These are phyloP conservation scores for Lactarius hatsudake DNA, from an alignment of 768 basidiomycete genomes.

Conservation along the genomic window DNA sequence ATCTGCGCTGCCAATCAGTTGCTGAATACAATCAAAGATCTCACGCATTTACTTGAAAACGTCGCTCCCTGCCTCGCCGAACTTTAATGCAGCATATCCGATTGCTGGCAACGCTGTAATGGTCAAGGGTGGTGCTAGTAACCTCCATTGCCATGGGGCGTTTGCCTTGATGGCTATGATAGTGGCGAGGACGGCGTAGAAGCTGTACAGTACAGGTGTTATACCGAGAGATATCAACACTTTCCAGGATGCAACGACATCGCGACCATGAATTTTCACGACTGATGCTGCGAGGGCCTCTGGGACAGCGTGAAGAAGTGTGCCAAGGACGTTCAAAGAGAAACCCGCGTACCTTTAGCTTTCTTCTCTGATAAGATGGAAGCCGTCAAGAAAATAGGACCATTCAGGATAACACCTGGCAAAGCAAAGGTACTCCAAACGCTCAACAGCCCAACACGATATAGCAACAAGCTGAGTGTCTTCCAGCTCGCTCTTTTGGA, in stretches of 20 bases:
- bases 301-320: constrained; percentile 35
- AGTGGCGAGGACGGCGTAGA: constrained; percentile 80
- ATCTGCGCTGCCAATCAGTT: constrained; percentile 46
- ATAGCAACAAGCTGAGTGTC: constrained; percentile 75
- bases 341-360: constrained; percentile 62
- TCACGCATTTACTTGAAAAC: constrained; percentile 77
- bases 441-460: constrained; percentile 72
- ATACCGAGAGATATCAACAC: constrained; percentile 87
- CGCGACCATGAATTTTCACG: constrained; percentile 90
- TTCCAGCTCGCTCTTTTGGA: constrained; percentile 74
- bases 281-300: constrained; percentile 93
- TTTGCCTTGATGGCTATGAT: constrained; percentile 64
- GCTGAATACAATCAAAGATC: constrained; percentile 13
- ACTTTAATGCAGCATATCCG: constrained; percentile 90
- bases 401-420: constrained; percentile 87
- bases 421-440: constrained; percentile 83
- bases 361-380: constrained; percentile 80
- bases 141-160: constrained; percentile 56
- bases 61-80: constrained; percentile 96
- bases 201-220: constrained; percentile 77
- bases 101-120: constrained; percentile 74
- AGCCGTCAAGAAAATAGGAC: constrained; percentile 93
- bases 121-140: constrained; percentile 75
- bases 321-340: not conserved
- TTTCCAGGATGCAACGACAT: constrained; percentile 96